phyloP scores from a whole-genome alignment of 192 early-diverging fungal species.

The Chytriomyces sp. region DNA sequence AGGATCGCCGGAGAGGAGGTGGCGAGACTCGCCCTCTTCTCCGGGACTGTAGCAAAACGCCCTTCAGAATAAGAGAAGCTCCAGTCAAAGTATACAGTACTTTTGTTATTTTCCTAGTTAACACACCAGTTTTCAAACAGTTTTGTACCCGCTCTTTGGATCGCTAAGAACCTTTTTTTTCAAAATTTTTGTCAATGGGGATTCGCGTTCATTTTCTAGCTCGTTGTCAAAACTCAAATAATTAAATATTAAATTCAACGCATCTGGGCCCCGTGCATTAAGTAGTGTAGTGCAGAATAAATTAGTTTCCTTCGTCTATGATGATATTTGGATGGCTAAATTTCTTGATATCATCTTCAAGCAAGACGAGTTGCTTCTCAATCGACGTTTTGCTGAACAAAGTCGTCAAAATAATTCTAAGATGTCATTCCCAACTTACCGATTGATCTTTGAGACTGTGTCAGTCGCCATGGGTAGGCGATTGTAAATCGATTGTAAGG shows the following conservation, averaged over 20 bases:
- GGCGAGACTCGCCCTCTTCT: too few relatives aligned
- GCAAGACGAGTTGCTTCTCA: conserved; percentile 39
- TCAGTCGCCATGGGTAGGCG: conserved; percentile 35
- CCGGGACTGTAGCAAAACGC: too few relatives aligned
- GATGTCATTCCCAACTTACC: conserved; percentile 15
- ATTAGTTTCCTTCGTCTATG: conserved; percentile 30
- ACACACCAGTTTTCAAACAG: background rate
- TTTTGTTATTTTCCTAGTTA: background rate
- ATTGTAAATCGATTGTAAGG: conserved; percentile 36
- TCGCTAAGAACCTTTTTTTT: background rate
- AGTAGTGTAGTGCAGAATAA: too few relatives aligned
- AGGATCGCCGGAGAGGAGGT: too few relatives aligned
- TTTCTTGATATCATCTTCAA: conserved; percentile 43
- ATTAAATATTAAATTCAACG: too few relatives aligned
- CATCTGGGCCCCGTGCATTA: too few relatives aligned
- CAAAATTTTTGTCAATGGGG: background rate
- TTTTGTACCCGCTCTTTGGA: background rate
- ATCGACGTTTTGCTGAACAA: conserved; percentile 39
- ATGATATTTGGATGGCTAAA: conserved; percentile 45
- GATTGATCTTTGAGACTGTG: conserved; percentile 43
- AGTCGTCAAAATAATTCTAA: background rate
- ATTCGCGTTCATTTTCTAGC: background rate
- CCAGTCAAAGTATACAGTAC: conserved; percentile 3
- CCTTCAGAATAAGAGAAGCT: conserved; percentile 10
- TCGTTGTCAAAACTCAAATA: too few relatives aligned